Evolutionary conservation across 352 stramenopile genomes (phyloP).

Genomic region (Hyaloperonospora arabidopsidis): DNA sequence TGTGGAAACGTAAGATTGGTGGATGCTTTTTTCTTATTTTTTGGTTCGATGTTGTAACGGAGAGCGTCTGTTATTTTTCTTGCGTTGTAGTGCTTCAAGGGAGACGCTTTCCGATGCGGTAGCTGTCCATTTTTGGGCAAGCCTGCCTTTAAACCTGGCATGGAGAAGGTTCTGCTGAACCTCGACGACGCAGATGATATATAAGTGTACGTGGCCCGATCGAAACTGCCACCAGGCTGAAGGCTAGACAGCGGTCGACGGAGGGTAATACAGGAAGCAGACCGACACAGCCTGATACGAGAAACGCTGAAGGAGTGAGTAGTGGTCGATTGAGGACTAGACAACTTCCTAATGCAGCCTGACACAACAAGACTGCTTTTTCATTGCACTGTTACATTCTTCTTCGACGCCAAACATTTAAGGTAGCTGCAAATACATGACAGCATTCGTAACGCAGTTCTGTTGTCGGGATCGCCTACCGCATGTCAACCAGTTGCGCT

Average conservation of each 20-base stretch:
- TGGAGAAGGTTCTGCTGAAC: conserved; percentile 82
- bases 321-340: no score
- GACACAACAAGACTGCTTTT: no score
- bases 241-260: not conserved
- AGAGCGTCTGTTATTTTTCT: conserved; percentile 1
- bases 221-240: not conserved
- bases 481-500: conserved; percentile 63
- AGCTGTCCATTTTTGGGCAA: conserved; percentile 94
- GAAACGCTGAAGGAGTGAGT: no score
- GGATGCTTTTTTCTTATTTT: no score
- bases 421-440: not conserved
- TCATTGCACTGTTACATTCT: no score
- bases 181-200: conserved; percentile 74
- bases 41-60: no score
- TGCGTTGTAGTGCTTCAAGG: conserved; percentile 89
- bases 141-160: conserved; percentile 92
- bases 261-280: no score
- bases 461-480: conserved; percentile 22
- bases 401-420: not conserved
- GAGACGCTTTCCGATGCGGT: conserved; percentile 95
- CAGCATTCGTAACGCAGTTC: conserved; percentile 8
- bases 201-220: conserved; percentile 22
- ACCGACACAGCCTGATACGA: no score
- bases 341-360: no score
- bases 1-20: conserved; percentile 73